These are phyloP conservation scores for Leptodontidium sp. DNA, from an alignment of 2,329 filamentous ascomycete genomes.

Conservation along the genomic window DNA sequence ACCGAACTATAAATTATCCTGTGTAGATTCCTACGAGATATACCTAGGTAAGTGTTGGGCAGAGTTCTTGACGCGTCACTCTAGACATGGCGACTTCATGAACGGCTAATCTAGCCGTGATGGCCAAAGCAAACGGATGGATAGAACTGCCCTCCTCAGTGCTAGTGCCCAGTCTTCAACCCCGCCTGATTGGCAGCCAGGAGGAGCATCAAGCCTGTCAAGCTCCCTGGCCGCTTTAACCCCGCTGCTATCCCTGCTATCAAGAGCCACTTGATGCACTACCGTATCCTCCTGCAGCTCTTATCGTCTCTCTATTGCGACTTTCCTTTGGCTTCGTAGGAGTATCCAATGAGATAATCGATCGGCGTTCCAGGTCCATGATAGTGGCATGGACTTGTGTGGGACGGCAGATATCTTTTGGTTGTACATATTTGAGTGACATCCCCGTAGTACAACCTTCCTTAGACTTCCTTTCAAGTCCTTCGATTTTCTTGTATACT, in stretches of 20 bases:
- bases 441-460: not conserved
- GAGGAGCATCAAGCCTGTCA: slow-evolving; percentile 10
- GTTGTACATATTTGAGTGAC: slow-evolving; percentile 17
- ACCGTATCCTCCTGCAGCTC: slow-evolving; percentile 32
- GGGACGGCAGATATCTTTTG: slow-evolving; percentile 6
- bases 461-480: not conserved
- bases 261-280: slow-evolving; percentile 15
- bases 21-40: not conserved
- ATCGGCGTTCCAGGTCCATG: slow-evolving; percentile 15
- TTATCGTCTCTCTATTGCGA: slow-evolving; percentile 33
- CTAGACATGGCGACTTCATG: not conserved
- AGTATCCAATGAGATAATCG: slow-evolving; percentile 31
- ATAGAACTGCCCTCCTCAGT: slow-evolving; percentile 6
- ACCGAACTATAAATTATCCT: not conserved
- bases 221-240: slow-evolving; percentile 24
- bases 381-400: slow-evolving; percentile 25
- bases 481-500: not conserved
- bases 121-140: not conserved
- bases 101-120: slow-evolving; percentile 7
- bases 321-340: not conserved
- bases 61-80: not conserved
- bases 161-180: not conserved
- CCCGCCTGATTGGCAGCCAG: slow-evolving; percentile 7
- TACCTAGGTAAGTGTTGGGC: not conserved
- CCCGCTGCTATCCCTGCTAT: slow-evolving; percentile 21